These are phyloP conservation scores for Gloeopeniophorella convolvens DNA, from an alignment of 768 basidiomycete species.

Conservation along the genomic window DNA sequence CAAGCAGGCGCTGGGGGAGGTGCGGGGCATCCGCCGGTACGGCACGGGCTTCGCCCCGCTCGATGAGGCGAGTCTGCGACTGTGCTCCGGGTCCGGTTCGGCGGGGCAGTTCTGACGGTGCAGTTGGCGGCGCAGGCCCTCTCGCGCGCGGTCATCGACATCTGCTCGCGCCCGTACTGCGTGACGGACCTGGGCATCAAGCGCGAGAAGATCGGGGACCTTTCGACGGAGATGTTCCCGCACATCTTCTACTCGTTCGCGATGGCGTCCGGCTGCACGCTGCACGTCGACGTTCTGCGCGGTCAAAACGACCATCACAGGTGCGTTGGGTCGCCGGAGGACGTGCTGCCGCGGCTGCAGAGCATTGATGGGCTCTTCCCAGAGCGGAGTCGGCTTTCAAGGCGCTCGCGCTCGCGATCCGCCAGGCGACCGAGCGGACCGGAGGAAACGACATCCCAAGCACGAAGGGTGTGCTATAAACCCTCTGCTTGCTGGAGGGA, in stretches of 20 bases:
- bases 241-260: slow-evolving; percentile 98
- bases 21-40: slow-evolving; percentile 89
- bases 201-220: slow-evolving; percentile 89
- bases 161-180: slow-evolving; percentile 95
- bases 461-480: slow-evolving; percentile 87
- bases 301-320: slow-evolving; percentile 98
- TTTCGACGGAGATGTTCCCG: slow-evolving; percentile 97
- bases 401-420: slow-evolving; percentile 90
- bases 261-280: slow-evolving; percentile 89
- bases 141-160: slow-evolving; percentile 94
- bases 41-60: slow-evolving; percentile 96
- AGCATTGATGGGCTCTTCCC: slow-evolving; percentile 4
- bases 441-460: slow-evolving; percentile 89
- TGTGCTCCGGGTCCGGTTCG: too few species aligned
- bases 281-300: slow-evolving; percentile 90
- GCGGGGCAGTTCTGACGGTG: too few species aligned
- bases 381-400: slow-evolving; percentile 99
- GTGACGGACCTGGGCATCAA: slow-evolving; percentile 83
- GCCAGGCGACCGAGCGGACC: slow-evolving; percentile 87
- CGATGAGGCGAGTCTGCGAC: slow-evolving; percentile 70
- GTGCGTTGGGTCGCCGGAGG: slow-evolving; percentile 37
- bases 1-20: slow-evolving; percentile 91
- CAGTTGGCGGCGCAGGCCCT: too few species aligned
- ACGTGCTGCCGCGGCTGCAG: not conserved
- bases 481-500: too few species aligned